These are phyloP conservation scores for Nymphaea thermarum DNA, from an alignment of 164 flowering plant genomes.

Conservation along the genomic window DNA sequence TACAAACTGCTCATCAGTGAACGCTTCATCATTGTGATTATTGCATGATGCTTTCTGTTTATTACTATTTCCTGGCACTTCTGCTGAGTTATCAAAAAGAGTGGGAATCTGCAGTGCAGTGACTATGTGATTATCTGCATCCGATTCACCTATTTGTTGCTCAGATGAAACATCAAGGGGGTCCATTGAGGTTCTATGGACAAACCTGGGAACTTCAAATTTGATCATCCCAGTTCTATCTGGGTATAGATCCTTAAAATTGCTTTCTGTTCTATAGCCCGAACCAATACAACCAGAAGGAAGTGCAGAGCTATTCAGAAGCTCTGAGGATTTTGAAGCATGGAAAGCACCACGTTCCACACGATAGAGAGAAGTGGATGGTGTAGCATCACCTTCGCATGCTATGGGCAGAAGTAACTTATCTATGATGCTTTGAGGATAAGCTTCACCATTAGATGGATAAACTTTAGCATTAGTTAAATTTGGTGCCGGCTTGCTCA, in stretches of 20 bases:
- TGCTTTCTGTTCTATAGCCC: slow-evolving; percentile 9
- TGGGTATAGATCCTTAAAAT: slow-evolving; percentile 2
- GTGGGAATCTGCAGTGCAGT: not conserved
- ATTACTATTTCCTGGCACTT: not conserved
- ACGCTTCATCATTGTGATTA: slow-evolving; percentile 6
- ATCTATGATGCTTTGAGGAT: not conserved
- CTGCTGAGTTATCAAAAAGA: not conserved
- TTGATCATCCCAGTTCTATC: slow-evolving; percentile 6
- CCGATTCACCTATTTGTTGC: slow-evolving; percentile 6
- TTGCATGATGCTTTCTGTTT: not conserved
- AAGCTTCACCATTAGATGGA: not conserved
- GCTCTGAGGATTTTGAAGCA: slow-evolving; percentile 9
- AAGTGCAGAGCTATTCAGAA: slow-evolving; percentile 10
- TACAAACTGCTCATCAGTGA: slow-evolving; percentile 3
- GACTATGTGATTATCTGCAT: slow-evolving; percentile 1
- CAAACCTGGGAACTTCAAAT: slow-evolving; percentile 11
- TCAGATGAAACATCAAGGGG: slow-evolving; percentile 10
- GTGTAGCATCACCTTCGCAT: not conserved
- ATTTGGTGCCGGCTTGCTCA: not conserved
- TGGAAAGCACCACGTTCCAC: not conserved
- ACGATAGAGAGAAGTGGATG: not conserved
- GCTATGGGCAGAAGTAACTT: not conserved
- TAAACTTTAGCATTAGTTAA: not conserved
- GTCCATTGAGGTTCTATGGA: slow-evolving; percentile 12
- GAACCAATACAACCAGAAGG: slow-evolving; percentile 6